Evolutionary conservation across 192 early-diverging fungal genomes (phyloP), one percentile per base, ranked within the genome.

Genomic region (Rhizoclosmatium sp.): DNA sequence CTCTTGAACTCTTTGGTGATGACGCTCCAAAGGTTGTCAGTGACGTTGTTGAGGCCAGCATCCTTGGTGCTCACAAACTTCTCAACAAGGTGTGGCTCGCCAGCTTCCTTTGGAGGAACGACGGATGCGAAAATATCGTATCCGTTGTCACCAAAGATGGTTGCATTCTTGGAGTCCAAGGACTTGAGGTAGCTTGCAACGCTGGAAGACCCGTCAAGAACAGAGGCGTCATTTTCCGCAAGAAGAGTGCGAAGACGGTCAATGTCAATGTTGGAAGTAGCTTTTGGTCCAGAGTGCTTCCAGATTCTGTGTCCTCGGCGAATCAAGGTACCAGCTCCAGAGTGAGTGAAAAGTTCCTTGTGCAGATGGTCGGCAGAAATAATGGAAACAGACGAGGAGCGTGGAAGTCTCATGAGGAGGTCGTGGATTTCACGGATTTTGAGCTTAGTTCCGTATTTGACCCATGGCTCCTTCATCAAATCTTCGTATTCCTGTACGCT

Each of bases 321-420:
- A 58, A 99, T 96, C 64, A 99, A 87, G 3, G 98, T 99, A 41
- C 97, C 97, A 4, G 98, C 94, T n/a, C 98, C 97, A 71, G 89
- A 91, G 83, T 98, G 95, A 47, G 98, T 99, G 75, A 99, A 99
- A 61, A 99, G 87, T 85, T 99, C 98, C 89, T 99, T 99, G 87
- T 98, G 98, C 49, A 99, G 87, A 76, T 99, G 95, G 77, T 97
- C 95, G 61, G 97, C 96, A 59, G 98, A 98, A 79, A 98, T 99
- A 80, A 98, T 99, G 64, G 98, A 97, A 23, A 99, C 98, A 4
- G 98, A 99, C 5, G 97, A 98, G 70, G 95, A 93, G n/a, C 96
- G 93, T 14, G 98, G 98, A 69, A 99, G 90, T 58, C 92, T 92
- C 85, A 97, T 96, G 41, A 99, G 89, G 7, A 99, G 90, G 84